Conservation (phyloP, 2,329 filamentous ascomycete species). For the Aspergillus terreus region DNA sequence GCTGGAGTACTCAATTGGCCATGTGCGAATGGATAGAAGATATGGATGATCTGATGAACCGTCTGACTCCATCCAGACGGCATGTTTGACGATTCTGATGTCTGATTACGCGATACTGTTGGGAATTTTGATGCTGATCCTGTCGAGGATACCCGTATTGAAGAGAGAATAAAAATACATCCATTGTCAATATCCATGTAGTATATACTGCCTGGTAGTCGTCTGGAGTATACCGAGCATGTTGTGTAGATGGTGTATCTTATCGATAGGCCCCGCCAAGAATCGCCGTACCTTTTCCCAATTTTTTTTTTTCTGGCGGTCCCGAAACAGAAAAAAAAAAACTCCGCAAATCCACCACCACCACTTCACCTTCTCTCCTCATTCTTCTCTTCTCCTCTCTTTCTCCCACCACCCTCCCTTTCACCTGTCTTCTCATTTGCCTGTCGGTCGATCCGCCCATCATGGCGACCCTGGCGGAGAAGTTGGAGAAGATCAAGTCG, state of each 20-base stretch:
- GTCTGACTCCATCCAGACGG: background rate
- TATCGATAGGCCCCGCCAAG: constrained; percentile 16
- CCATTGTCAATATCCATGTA: too few species aligned
- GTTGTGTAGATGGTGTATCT: background rate
- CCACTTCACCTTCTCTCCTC: constrained; percentile 11
- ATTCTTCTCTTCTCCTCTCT: constrained; percentile 20
- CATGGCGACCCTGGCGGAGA: constrained; percentile 72
- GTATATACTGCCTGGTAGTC: too few species aligned
- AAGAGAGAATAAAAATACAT: background rate
- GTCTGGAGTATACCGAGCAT: too few species aligned
- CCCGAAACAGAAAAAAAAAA: constrained; percentile 23
- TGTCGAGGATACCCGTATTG: background rate
- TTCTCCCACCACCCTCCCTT: constrained; percentile 19
- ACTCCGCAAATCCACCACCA: constrained; percentile 23
- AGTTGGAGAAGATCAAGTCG: constrained; percentile 94
- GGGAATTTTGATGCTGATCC: background rate
- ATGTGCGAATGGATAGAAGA: too few species aligned
- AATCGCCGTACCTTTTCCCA: constrained; percentile 28
- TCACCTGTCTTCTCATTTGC: constrained; percentile 21
- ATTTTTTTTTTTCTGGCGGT: constrained; percentile 18
- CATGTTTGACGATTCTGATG: constrained; percentile 19
- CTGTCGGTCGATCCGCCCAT: constrained; percentile 28
- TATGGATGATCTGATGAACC: background rate
- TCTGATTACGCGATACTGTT: constrained; percentile 18
- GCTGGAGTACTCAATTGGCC: background rate